These are phyloP conservation scores for Colletotrichum sojae DNA, from an alignment of 2,329 filamentous ascomycete genomes.

Conservation along the genomic window DNA sequence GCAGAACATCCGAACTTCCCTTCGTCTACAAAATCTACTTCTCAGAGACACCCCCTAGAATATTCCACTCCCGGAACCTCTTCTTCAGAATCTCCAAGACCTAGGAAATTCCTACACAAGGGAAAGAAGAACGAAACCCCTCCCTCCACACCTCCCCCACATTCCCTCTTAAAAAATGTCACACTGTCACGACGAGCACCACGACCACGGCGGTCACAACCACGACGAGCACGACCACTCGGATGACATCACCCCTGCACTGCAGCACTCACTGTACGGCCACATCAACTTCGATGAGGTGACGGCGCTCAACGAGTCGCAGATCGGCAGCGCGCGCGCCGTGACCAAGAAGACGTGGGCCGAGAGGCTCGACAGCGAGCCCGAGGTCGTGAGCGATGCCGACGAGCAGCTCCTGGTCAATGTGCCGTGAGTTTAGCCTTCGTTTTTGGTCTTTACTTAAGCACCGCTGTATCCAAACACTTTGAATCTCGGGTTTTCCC, in stretches of 20 bases:
- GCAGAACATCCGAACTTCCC: background rate
- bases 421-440: constrained; percentile 76
- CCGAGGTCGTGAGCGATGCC: constrained; percentile 86
- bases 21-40: too few relatives aligned
- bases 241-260: constrained; percentile 91
- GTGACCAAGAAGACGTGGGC: constrained; percentile 94
- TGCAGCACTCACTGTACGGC: constrained; percentile 91
- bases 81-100: too few relatives aligned
- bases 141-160: constrained; percentile 1
- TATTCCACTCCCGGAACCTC: too few relatives aligned
- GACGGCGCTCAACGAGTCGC: constrained; percentile 85
- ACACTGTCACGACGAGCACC: constrained; percentile 68
- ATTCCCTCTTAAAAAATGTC: constrained; percentile 49
- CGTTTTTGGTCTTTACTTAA: background rate
- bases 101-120: too few relatives aligned
- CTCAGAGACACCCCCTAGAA: too few relatives aligned
- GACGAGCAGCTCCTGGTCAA: constrained; percentile 96
- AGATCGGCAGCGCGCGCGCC: constrained; percentile 76
- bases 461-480: background rate
- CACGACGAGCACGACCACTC: constrained; percentile 84
- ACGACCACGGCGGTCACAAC: constrained; percentile 65
- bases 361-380: constrained; percentile 78
- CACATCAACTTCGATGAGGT: constrained; percentile 93
- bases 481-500: too few relatives aligned
- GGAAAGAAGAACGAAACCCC: too few relatives aligned